Percentiles rank a stretch among this genome's conserved stretches.
Evolutionary conservation across 495 filamentous ascomycete species (phyloP).

Genomic region (Penicillium tannophilum): DNA sequence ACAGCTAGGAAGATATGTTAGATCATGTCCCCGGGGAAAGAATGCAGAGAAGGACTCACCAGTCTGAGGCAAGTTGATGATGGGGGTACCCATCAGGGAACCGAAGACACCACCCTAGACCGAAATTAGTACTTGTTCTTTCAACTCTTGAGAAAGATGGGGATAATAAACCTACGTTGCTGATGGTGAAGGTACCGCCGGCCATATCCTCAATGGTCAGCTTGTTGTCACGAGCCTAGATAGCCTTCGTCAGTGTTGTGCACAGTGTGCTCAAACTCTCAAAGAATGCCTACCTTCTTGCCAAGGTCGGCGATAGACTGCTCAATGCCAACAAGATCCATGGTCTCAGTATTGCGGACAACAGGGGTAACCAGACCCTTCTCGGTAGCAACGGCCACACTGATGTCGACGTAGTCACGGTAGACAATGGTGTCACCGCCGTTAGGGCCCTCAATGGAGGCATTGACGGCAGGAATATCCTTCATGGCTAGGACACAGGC

Average conservation of each 20-base stretch:
- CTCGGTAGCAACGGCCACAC: constrained; percentile 94
- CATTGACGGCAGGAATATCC: constrained; percentile 94
- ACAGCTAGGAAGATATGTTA: constrained; percentile 60
- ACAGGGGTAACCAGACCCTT: constrained; percentile 97
- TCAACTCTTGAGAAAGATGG: neutral
- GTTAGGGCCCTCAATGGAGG: constrained; percentile 93
- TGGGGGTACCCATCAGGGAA: constrained; percentile 95
- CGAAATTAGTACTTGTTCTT: constrained; percentile 23
- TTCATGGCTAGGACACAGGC: constrained; percentile 92
- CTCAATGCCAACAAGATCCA: constrained; percentile 90
- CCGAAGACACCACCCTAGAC: constrained; percentile 68
- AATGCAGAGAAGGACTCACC: constrained; percentile 36
- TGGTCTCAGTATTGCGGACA: constrained; percentile 85
- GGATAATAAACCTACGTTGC: constrained; percentile 65
- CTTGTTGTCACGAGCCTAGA: constrained; percentile 87
- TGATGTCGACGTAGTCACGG: constrained; percentile 96
- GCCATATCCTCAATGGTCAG: constrained; percentile 99
- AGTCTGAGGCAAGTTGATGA: constrained; percentile 96
- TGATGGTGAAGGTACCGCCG: constrained; percentile 97
- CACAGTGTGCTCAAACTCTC: neutral
- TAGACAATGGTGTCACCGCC: constrained; percentile 98
- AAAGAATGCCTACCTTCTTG: constrained; percentile 68
- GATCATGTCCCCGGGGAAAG: constrained; percentile 1
- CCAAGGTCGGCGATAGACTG: constrained; percentile 90
- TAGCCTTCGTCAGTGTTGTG: constrained; percentile 2